A percentile compares a stretch with the other conserved stretches of the same genome.
Evolutionary conservation across 1,139 yeast species (phyloP).

Genomic region (Lodderomyces beijingensis): DNA sequence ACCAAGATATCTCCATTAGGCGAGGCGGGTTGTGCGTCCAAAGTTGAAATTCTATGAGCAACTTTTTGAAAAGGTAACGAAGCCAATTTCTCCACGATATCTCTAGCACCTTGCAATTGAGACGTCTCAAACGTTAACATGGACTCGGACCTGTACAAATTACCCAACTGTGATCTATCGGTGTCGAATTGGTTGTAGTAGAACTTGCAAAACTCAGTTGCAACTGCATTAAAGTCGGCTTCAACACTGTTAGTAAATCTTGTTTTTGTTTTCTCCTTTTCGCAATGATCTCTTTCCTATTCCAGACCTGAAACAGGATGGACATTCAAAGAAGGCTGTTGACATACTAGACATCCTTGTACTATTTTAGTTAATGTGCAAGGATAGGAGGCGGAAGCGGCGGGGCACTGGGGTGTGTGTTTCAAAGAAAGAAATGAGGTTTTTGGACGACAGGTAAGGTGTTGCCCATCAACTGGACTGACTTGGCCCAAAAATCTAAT

Average conservation of each 20-base stretch:
- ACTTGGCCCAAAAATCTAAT: too few species aligned
- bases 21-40: constrained; percentile 97
- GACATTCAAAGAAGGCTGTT: too few species aligned
- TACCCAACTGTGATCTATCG: constrained; percentile 89
- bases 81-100: constrained; percentile 83
- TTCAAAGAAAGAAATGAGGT: too few species aligned
- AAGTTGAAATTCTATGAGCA: constrained; percentile 85
- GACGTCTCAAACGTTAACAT: constrained; percentile 96
- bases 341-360: too few species aligned
- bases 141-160: constrained; percentile 92
- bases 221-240: constrained; percentile 71
- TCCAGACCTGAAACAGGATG: too few species aligned
- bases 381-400: too few species aligned
- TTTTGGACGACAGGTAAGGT: too few species aligned
- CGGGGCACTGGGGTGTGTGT: too few species aligned
- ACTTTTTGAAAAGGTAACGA: constrained; percentile 90
- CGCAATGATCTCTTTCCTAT: too few species aligned
- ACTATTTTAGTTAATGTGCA: too few species aligned
- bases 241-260: background rate
- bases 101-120: constrained; percentile 91
- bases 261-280: too few species aligned
- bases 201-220: constrained; percentile 83
- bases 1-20: constrained; percentile 92
- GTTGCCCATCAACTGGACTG: too few species aligned
- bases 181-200: constrained; percentile 94